A percentile compares a stretch with the other conserved stretches of the same genome.
phyloP scores from a whole-genome alignment of 257 asterid species.

The Leptodermis oblonga region DNA sequence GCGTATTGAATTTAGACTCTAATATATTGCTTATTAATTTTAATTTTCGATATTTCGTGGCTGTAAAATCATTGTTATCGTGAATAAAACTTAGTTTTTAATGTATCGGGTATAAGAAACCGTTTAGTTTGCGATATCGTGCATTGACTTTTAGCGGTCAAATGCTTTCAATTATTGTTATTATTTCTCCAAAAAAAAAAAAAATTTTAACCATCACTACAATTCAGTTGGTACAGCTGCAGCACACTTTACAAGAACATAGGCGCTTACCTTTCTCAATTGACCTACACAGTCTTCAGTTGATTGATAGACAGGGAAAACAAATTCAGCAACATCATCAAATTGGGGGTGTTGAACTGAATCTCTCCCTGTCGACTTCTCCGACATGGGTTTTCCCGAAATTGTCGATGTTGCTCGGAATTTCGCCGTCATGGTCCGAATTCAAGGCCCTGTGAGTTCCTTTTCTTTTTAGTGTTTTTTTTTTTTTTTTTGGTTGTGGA shows the following conservation, averaged over 20 bases:
- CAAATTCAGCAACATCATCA: neutral
- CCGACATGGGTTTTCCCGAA: conserved; percentile 69
- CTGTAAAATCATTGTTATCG: no score
- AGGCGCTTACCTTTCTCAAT: neutral
- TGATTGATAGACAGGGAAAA: neutral
- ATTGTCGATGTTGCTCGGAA: conserved; percentile 77
- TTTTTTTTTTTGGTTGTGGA: neutral
- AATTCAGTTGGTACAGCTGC: no score
- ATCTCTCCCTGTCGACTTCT: neutral
- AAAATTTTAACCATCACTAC: no score
- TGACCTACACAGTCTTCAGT: neutral
- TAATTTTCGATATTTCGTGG: no score
- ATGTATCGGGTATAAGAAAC: no score
- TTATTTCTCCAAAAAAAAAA: no score
- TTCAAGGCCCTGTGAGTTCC: conserved; percentile 91
- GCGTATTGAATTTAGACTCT: no score
- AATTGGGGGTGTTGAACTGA: neutral
- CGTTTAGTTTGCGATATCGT: no score
- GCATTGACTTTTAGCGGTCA: no score
- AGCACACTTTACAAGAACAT: neutral
- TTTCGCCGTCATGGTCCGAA: conserved; percentile 88
- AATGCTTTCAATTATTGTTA: no score
- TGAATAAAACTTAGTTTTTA: no score
- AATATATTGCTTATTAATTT: no score
- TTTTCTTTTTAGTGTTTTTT: neutral